Evolutionary conservation across 1,284 basidiomycete species (phyloP), one percentile per base, ranked within the genome.

Genomic region (Ustilago tritici): DNA sequence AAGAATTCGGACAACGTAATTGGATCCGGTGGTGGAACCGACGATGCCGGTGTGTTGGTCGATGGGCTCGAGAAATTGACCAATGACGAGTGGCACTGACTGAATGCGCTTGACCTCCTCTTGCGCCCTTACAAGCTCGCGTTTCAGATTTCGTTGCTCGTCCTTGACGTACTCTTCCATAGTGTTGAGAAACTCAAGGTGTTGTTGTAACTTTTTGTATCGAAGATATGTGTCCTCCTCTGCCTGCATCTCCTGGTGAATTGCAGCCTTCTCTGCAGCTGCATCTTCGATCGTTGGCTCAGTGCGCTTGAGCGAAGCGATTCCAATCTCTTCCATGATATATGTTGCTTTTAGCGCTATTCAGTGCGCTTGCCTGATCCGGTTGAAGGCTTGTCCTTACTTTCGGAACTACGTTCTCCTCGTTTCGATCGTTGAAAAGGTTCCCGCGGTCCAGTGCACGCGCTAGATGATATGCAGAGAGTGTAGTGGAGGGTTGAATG

Each of bases 91-190:
- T 0, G 97, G 97, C 4, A 99, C 97, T 56, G 94, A 95, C 88
- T 99, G 95, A 85, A 99, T 99, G 65, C 97, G 93, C 88, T 98
- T 98, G 82, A 99, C 97, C 88, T 99, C 97, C 87, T 99, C 97
- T 85, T 99, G 96, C 0, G 97, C 97, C 70, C 97, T 93, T 77
- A 99, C 93, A 67, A 99, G 92, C 88, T 99, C 97, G 67, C 96
- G 92, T 87, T 98, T 97, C 68, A 99, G 90, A 87, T 98, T 99
- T 32, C 94, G 93, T 85, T 98, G 96, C 87, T 99, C 97, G 82
- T 99, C 97, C 86, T 99, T 98, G 61, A 99, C 98, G 87, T 99
- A 99, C 87, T 93, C 68, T 47, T 85, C 82, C 84, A 86, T 86
- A 34, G 84, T 86, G 67, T 82, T 84, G 60, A 86, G 73, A 61